Evolutionary conservation across 768 basidiomycete genomes (phyloP).

Genomic region (Lactarius vividus): DNA sequence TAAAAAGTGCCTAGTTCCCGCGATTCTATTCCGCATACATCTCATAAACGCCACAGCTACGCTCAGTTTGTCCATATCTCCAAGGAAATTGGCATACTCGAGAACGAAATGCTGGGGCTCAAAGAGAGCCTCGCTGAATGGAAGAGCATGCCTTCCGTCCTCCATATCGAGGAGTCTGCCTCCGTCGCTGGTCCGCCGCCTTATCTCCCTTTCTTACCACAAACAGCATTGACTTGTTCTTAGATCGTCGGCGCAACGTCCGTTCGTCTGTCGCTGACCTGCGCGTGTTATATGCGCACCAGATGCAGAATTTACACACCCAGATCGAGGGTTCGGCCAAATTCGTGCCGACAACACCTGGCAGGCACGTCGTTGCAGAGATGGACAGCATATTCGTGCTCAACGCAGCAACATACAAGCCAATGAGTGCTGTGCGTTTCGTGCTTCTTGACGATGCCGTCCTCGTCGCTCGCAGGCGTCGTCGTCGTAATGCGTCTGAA

Average conservation of each 20-base stretch:
- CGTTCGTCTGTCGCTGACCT: constrained; percentile 97
- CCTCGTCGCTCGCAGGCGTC: constrained; percentile 76
- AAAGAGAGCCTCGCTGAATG: constrained; percentile 93
- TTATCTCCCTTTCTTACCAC: constrained; percentile 18
- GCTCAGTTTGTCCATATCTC: constrained; percentile 96
- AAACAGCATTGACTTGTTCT: not conserved
- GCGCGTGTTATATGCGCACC: constrained; percentile 88
- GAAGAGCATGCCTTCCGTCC: constrained; percentile 90
- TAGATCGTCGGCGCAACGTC: constrained; percentile 55
- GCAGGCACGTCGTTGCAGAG: constrained; percentile 87
- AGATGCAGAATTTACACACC: constrained; percentile 87
- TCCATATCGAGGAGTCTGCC: constrained; percentile 84
- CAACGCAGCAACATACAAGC: constrained; percentile 94
- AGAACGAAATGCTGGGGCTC: constrained; percentile 97
- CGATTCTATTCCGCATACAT: not conserved
- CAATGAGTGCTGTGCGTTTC: constrained; percentile 82
- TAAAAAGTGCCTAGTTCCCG: constrained; percentile 63
- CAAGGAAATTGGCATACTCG: constrained; percentile 93
- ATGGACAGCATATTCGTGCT: constrained; percentile 79
- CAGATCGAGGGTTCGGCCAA: constrained; percentile 94
- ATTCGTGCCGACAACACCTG: constrained; percentile 87
- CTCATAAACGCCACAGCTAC: constrained; percentile 56
- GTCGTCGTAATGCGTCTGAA: constrained; percentile 56
- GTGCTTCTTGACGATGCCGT: constrained; percentile 91
- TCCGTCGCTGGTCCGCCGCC: constrained; percentile 49